A percentile compares a stretch with the other conserved stretches of the same genome.
Conservation (phyloP, 495 filamentous ascomycete genomes). For the Neurospora sp. region DNA sequence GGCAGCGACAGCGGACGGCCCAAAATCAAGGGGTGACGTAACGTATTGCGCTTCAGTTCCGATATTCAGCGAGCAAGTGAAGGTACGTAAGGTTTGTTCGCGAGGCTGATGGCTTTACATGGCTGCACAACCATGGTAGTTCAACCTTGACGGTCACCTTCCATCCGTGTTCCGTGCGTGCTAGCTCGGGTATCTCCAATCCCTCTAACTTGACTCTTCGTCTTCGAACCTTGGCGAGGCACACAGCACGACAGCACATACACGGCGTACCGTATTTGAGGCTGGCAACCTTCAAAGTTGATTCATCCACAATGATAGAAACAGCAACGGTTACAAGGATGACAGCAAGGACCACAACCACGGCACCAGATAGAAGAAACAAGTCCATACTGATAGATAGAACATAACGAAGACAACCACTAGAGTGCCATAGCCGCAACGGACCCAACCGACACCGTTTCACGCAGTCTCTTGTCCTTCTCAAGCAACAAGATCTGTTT, state of each 20-base stretch:
- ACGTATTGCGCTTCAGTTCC: background rate
- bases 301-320: background rate
- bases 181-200: background rate
- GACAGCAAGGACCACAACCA: background rate
- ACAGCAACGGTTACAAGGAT: background rate
- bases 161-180: background rate
- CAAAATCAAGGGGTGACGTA: background rate
- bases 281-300: background rate
- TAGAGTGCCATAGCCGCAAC: conserved; percentile 2
- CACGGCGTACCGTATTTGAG: background rate
- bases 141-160: background rate
- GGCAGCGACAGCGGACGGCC: background rate
- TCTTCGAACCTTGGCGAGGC: background rate
- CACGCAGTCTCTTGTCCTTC: conserved; percentile 32
- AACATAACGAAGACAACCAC: background rate
- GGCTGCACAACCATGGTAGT: background rate
- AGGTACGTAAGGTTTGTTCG: background rate
- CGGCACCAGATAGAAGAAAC: background rate
- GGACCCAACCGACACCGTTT: conserved; percentile 60
- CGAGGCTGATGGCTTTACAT: background rate
- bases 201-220: background rate
- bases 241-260: background rate
- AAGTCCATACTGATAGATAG: background rate
- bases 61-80: background rate
- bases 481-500: conserved; percentile 33